Conservation (phyloP, 305 asterid genomes). For the Fraxinus velutina region DNA sequence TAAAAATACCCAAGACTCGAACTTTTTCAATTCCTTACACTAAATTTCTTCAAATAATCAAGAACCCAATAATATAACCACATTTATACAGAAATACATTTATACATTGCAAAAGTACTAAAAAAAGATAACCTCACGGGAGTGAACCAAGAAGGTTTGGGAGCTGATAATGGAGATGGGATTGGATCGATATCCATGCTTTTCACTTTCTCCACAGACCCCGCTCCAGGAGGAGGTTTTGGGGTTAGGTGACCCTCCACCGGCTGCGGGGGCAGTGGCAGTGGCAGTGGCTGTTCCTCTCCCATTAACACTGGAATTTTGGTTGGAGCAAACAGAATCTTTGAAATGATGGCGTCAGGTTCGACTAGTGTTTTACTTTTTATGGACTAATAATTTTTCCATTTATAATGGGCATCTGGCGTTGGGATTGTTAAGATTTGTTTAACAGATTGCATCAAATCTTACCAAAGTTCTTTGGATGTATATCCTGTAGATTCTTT, state of each 20-base stretch:
- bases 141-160: conserved; percentile 71
- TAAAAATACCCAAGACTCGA: conserved; percentile 7
- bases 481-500: not conserved
- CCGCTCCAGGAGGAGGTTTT: conserved; percentile 9
- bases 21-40: not conserved
- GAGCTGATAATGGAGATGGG: conserved; percentile 15
- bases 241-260: not conserved
- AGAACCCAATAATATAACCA: conserved; percentile 2
- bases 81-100: not conserved
- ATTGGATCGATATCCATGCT: conserved; percentile 37
- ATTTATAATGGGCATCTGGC: not conserved
- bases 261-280: not conserved
- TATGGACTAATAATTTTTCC: not conserved
- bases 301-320: conserved; percentile 30
- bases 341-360: not conserved
- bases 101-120: not conserved
- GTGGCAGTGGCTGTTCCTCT: conserved; percentile 17
- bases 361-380: not conserved
- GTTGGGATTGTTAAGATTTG: not conserved
- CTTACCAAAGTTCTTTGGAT: not conserved
- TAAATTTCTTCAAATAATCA: conserved; percentile 18
- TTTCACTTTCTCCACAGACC: conserved; percentile 13
- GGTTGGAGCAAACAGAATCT: conserved; percentile 21
- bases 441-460: not conserved
- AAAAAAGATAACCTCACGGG: conserved; percentile 46